Evolutionary conservation across 768 basidiomycete genomes (phyloP).

Genomic region (Pulveroboletus frians): DNA sequence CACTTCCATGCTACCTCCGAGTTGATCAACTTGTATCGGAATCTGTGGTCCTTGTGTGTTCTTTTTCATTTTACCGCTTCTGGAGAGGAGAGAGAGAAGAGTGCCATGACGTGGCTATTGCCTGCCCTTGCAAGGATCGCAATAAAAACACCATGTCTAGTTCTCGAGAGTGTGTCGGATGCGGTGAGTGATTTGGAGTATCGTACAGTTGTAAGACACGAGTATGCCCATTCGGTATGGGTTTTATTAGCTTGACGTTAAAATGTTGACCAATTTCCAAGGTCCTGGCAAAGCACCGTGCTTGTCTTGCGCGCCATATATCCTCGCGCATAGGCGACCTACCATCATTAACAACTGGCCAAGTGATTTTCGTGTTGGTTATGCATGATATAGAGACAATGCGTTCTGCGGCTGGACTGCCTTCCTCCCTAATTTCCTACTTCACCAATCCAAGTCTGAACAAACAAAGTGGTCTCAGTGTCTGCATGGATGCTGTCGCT

Average conservation of each 20-base stretch:
- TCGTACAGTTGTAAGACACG: slow-evolving; percentile 83
- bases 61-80: slow-evolving; percentile 71
- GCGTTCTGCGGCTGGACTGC: slow-evolving; percentile 72
- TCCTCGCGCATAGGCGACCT: slow-evolving; percentile 63
- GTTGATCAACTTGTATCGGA: slow-evolving; percentile 76
- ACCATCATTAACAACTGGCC: slow-evolving; percentile 70
- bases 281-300: slow-evolving; percentile 68
- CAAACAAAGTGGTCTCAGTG: slow-evolving; percentile 55
- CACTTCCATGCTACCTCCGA: slow-evolving; percentile 50
- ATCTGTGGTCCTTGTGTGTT: slow-evolving; percentile 90
- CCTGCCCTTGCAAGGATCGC: slow-evolving; percentile 79
- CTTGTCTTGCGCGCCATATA: slow-evolving; percentile 58
- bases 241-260: background rate
- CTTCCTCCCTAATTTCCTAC: slow-evolving; percentile 80
- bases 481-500: slow-evolving; percentile 81
- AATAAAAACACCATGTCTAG: slow-evolving; percentile 76
- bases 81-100: slow-evolving; percentile 41
- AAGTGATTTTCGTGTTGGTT: slow-evolving; percentile 77
- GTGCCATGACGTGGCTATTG: slow-evolving; percentile 73
- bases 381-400: slow-evolving; percentile 87
- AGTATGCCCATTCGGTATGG: slow-evolving; percentile 73
- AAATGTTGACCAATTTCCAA: slow-evolving; percentile 27
- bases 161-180: slow-evolving; percentile 78
- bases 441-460: slow-evolving; percentile 87
- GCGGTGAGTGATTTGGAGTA: slow-evolving; percentile 88